Percentiles rank a stretch among this genome's conserved stretches.
Evolutionary conservation across 768 basidiomycete genomes (phyloP).

Genomic region (Boletus rubescentipes): DNA sequence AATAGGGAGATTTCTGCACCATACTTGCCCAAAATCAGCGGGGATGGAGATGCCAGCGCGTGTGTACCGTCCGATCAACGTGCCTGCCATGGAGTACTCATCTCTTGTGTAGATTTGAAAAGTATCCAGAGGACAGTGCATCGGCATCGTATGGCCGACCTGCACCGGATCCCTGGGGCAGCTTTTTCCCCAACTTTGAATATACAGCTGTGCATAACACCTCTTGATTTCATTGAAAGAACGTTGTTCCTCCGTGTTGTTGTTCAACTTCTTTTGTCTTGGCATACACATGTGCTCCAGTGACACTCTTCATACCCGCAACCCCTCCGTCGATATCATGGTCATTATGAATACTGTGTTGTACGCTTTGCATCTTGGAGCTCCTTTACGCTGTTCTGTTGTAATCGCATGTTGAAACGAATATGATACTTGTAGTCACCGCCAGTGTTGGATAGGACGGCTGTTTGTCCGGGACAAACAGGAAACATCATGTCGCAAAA

Average conservation of each 20-base stretch:
- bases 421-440: background rate
- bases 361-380: constrained; percentile 10
- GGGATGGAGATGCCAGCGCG: constrained; percentile 96
- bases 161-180: constrained; percentile 61
- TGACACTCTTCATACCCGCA: constrained; percentile 17
- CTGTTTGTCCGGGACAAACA: constrained; percentile 35
- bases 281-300: constrained; percentile 10
- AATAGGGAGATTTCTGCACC: constrained; percentile 91
- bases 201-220: constrained; percentile 47
- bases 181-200: constrained; percentile 76
- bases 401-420: background rate
- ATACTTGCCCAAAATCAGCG: constrained; percentile 86
- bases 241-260: constrained; percentile 5
- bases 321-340: constrained; percentile 5
- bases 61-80: constrained; percentile 38
- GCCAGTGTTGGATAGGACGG: constrained; percentile 18
- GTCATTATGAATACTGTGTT: constrained; percentile 4
- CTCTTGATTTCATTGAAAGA: constrained; percentile 4
- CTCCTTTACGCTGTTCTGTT: background rate
- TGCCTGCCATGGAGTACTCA: background rate
- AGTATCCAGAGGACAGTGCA: constrained; percentile 74
- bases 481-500: constrained; percentile 38
- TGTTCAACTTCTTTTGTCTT: background rate
- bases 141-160: constrained; percentile 57
- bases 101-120: constrained; percentile 57